Evolutionary conservation across 495 filamentous ascomycete genomes (phyloP).

Genomic region (Penicillium coprophilum): DNA sequence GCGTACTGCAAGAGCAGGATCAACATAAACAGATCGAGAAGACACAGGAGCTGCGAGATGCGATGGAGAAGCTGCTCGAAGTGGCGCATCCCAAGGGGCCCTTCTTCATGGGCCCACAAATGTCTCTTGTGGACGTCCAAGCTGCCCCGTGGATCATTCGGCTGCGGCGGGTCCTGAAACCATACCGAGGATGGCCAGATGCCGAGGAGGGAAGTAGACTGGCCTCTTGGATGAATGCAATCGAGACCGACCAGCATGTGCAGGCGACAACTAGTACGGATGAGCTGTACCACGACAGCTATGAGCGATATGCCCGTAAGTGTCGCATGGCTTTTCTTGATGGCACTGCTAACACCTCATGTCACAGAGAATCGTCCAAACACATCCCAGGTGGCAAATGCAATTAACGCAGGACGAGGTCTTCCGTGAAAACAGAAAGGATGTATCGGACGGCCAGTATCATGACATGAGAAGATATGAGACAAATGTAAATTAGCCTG

Average conservation of each 20-base stretch:
- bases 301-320: conserved; percentile 64
- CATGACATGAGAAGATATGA: not conserved
- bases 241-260: conserved; percentile 72
- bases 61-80: conserved; percentile 70
- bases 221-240: conserved; percentile 76
- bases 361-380: conserved; percentile 57
- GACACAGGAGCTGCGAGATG: conserved; percentile 63
- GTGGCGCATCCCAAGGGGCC: conserved; percentile 71
- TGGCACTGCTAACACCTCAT: conserved; percentile 19
- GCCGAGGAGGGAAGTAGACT: conserved; percentile 68
- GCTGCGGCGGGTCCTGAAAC: conserved; percentile 68
- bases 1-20: conserved; percentile 70
- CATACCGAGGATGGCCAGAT: conserved; percentile 79
- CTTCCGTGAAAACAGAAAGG: conserved; percentile 38
- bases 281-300: conserved; percentile 72
- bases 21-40: conserved; percentile 59
- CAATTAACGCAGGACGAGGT: conserved; percentile 56
- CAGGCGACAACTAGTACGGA: conserved; percentile 74
- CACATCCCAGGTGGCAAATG: conserved; percentile 58
- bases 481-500: conserved; percentile 28
- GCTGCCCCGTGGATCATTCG: conserved; percentile 87
- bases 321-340: conserved; percentile 13
- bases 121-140: conserved; percentile 83
- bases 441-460: not conserved
- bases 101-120: conserved; percentile 71